Base-by-base conservation (phyloP, 2,329 filamentous ascomycete species). In the Biscogniauxia marginata region DNA sequence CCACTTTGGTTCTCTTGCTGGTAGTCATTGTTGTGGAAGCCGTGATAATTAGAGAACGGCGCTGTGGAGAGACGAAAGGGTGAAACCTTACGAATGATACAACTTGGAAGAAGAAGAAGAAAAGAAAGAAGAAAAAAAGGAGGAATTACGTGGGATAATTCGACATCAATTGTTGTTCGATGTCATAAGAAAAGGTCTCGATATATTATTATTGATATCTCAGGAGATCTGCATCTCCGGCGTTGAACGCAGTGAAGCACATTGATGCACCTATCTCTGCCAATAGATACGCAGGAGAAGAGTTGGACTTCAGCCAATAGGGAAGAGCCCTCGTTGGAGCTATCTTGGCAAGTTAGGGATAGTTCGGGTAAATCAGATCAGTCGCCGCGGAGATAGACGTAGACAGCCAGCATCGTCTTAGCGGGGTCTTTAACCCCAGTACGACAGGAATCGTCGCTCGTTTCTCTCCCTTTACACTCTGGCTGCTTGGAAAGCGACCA, bases 1-100 rank as follows among this genome's bases (percentile, higher is more conserved):
- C 91, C 34, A 96, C 75, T 68, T 81, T 86, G 71, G 90, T 91
- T 59, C 84, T 77, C 58, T 75, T 58, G 9, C 54, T 61, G 45
- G 48, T 60, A 3, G 68, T 59, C 79, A 89, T 60, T 84, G 84
- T 58, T 49, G 43, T 43, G 53, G 4, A 52, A 49, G 24, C 23
- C 11, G 46, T 7, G 23, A 39, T 24, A 52, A 24, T 7, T 11
- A 52, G 39, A 46, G 4, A 46, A 8, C 9, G 20, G 44, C 18
- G 18, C 18, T 18, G 18, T 39, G 9, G n/a, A n/a, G n/a, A n/a
- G n/a, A n/a, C n/a, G n/a, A n/a, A n/a, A n/a, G n/a, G n/a, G n/a
- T n/a, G n/a, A n/a, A n/a, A n/a, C n/a, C n/a, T n/a, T n/a, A n/a
- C n/a, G n/a, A n/a, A n/a, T n/a, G n/a, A n/a, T n/a, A n/a, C n/a